Evolutionary conservation across 2,329 filamentous ascomycete species (phyloP).

Genomic region (Aureobasidium sp.): DNA sequence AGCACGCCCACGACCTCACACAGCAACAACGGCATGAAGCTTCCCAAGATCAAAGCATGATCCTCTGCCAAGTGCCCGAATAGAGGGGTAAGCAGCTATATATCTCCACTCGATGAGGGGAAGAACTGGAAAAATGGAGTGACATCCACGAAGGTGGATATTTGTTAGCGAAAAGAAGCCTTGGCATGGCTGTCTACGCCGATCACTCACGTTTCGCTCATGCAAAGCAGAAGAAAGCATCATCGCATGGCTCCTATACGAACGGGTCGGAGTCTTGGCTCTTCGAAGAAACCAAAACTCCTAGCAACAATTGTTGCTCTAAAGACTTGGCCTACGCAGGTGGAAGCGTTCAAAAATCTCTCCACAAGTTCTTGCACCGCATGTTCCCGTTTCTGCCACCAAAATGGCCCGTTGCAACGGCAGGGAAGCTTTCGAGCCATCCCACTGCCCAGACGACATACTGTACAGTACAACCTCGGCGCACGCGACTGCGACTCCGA

Average conservation of each 20-base stretch:
- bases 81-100: neutral
- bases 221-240: neutral
- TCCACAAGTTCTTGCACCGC: neutral
- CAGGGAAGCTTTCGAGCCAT: neutral
- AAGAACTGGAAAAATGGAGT: neutral
- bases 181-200: neutral
- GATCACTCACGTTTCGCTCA: neutral
- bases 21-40: neutral
- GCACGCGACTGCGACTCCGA: neutral
- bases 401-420: neutral
- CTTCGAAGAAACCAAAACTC: neutral
- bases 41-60: neutral
- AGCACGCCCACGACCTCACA: too few relatives aligned
- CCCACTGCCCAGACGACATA: neutral
- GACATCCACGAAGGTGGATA: neutral
- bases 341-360: neutral
- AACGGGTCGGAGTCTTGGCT: neutral
- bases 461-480: neutral
- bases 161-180: neutral
- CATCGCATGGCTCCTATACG: neutral
- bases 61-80: neutral
- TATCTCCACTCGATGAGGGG: neutral
- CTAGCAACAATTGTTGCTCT: neutral
- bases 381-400: neutral
- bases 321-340: neutral